Conservation (phyloP, 176 grass and related monocot genomes). For the Olyra latifolia region DNA sequence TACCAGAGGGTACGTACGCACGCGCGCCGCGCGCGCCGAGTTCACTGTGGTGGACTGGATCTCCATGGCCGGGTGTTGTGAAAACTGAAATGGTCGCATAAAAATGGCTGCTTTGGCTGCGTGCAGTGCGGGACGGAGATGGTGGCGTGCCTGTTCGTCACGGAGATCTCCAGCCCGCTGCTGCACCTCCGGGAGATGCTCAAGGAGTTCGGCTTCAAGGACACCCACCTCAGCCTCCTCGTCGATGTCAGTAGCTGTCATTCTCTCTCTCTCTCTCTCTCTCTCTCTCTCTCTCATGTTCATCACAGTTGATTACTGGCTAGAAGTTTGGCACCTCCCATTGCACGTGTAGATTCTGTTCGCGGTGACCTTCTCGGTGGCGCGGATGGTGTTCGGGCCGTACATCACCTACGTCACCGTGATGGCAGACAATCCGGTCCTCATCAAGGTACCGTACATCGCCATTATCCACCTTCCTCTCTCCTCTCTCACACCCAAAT, state of each 20-base stretch:
- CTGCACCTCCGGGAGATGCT: slow-evolving; percentile 76
- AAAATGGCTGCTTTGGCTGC: too few species aligned
- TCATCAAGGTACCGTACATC: slow-evolving; percentile 61
- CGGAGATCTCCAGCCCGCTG: slow-evolving; percentile 79
- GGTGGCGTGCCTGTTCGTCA: slow-evolving; percentile 54
- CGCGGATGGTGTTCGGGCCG: slow-evolving; percentile 74
- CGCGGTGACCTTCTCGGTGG: slow-evolving; percentile 70
- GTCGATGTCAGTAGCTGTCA: slow-evolving; percentile 47
- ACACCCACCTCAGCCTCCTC: slow-evolving; percentile 67
- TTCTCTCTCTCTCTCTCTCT: neutral
- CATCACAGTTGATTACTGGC: too few species aligned
- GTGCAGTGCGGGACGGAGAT: slow-evolving; percentile 72
- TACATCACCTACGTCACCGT: slow-evolving; percentile 76
- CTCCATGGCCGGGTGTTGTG: too few species aligned
- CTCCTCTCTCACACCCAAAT: neutral
- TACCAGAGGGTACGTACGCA: slow-evolving; percentile 47
- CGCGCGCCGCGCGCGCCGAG: too few species aligned
- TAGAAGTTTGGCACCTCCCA: too few species aligned
- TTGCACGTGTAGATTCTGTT: slow-evolving; percentile 88
- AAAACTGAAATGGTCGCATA: too few species aligned
- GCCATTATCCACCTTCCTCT: neutral
- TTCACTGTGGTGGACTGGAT: too few species aligned
- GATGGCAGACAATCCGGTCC: slow-evolving; percentile 56
- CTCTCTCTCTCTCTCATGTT: neutral
- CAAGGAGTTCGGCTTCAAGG: slow-evolving; percentile 64